phyloP scores from a whole-genome alignment of 2,329 filamentous ascomycete genomes.

The Myriosclerotinia duriaeana region DNA sequence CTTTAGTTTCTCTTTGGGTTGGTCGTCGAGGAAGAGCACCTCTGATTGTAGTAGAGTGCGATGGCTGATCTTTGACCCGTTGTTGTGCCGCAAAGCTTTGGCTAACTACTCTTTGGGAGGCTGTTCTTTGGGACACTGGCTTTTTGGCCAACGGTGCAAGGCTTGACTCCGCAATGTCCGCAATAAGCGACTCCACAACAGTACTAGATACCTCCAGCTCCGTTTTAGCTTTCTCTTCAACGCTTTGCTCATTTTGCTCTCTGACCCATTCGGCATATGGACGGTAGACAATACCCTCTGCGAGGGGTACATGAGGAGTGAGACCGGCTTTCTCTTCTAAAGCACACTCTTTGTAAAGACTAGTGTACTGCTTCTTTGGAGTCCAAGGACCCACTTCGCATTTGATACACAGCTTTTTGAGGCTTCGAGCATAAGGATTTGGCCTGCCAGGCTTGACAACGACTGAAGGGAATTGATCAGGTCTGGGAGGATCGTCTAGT shows the following conservation, averaged over 20 bases:
- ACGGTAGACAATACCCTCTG: slow-evolving; percentile 61
- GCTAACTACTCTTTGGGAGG: slow-evolving; percentile 45
- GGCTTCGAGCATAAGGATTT: slow-evolving; percentile 46
- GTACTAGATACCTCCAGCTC: slow-evolving; percentile 25
- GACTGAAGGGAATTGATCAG: slow-evolving; percentile 55
- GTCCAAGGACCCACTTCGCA: slow-evolving; percentile 60
- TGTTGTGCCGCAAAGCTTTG: slow-evolving; percentile 69
- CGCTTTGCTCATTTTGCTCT: slow-evolving; percentile 46
- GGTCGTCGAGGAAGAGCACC: slow-evolving; percentile 31
- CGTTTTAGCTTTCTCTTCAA: slow-evolving; percentile 25
- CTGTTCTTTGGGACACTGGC: slow-evolving; percentile 12
- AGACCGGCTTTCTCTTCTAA: slow-evolving; percentile 66
- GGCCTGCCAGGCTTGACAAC: slow-evolving; percentile 47
- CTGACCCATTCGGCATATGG: slow-evolving; percentile 61
- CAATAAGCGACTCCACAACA: slow-evolving; percentile 22
- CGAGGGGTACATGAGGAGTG: slow-evolving; percentile 62
- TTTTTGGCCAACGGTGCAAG: slow-evolving; percentile 10
- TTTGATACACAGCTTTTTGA: slow-evolving; percentile 57
- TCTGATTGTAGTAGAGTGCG: slow-evolving; percentile 23
- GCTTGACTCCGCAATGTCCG: background rate
- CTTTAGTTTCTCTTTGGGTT: slow-evolving; percentile 17
- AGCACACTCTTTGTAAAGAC: slow-evolving; percentile 62
- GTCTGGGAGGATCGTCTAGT: slow-evolving; percentile 57
- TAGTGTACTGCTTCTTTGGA: slow-evolving; percentile 49
- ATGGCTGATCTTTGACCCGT: slow-evolving; percentile 55